phyloP scores from a whole-genome alignment of 1,284 basidiomycete species.

The Cryptococcus deneoformans region DNA sequence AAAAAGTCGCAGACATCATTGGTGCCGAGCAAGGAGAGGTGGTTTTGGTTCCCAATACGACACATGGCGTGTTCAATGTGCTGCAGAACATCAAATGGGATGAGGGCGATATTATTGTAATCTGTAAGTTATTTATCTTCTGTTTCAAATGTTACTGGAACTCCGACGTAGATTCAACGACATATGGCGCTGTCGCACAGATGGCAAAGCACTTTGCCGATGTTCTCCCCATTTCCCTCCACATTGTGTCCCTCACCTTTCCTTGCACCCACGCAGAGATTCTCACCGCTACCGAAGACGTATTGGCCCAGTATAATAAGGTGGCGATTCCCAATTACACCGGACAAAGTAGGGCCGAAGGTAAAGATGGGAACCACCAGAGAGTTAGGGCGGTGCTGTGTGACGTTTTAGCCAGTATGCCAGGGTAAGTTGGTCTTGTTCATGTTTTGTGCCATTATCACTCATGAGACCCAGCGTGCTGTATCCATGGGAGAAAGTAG shows the following conservation, averaged over 20 bases:
- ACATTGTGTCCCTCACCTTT: constrained; percentile 58
- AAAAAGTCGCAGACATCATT: constrained; percentile 59
- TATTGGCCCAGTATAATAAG: constrained; percentile 44
- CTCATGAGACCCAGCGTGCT: constrained; percentile 49
- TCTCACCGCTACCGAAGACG: constrained; percentile 55
- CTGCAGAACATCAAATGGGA: constrained; percentile 61
- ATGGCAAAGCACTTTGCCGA: constrained; percentile 64
- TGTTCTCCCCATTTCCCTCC: constrained; percentile 54
- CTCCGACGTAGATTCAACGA: constrained; percentile 57
- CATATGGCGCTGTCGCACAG: constrained; percentile 62
- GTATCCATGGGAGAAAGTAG: constrained; percentile 77
- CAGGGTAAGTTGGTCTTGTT: constrained; percentile 51
- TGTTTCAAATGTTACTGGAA: neutral
- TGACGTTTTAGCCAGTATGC: constrained; percentile 68
- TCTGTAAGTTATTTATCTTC: constrained; percentile 45
- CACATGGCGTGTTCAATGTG: constrained; percentile 65
- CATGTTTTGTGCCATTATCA: neutral
- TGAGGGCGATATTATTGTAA: constrained; percentile 56
- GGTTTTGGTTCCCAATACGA: constrained; percentile 63
- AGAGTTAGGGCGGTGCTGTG: constrained; percentile 64
- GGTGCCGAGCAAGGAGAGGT: constrained; percentile 61
- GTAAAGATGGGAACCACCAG: constrained; percentile 21
- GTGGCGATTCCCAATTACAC: constrained; percentile 22
- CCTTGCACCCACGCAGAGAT: constrained; percentile 65
- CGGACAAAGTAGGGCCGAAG: constrained; percentile 34